Conservation (phyloP, 208 protist species). For the Angomonas ambiguus region DNA sequence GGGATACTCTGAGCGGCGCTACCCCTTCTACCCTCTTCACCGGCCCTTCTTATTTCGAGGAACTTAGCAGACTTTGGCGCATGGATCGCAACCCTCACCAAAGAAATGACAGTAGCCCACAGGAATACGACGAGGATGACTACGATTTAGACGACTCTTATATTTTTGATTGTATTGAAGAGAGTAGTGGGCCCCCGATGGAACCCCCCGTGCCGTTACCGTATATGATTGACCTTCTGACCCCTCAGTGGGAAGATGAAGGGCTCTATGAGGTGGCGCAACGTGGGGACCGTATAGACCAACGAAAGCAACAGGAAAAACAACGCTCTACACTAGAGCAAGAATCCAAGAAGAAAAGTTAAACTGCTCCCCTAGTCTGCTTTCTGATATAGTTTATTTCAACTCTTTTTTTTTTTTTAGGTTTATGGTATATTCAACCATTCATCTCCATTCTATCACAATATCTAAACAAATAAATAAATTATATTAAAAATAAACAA, state of each 20-base stretch:
- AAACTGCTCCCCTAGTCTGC: neutral
- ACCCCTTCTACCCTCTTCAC: too few relatives aligned
- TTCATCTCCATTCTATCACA: neutral
- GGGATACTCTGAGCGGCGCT: too few relatives aligned
- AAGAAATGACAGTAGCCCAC: neutral
- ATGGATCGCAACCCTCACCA: neutral
- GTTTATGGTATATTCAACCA: neutral
- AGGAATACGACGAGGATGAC: conserved; percentile 10
- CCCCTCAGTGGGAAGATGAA: conserved; percentile 61
- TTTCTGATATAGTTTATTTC: neutral
- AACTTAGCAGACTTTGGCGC: neutral
- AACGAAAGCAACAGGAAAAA: neutral
- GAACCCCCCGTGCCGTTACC: conserved; percentile 52
- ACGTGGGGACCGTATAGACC: neutral
- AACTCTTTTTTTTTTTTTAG: neutral
- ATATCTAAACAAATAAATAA: neutral
- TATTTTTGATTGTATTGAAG: conserved; percentile 34
- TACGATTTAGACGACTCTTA: conserved; percentile 40
- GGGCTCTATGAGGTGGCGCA: conserved; percentile 47
- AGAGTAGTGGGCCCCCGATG: conserved; percentile 15
- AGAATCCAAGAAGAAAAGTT: neutral
- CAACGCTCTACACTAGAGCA: neutral
- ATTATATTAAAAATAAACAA: neutral
- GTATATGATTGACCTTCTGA: conserved; percentile 65
- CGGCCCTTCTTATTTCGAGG: too few relatives aligned